Evolutionary conservation across 352 stramenopile genomes (phyloP).

Genomic region (Thraustochytrium striatum): DNA sequence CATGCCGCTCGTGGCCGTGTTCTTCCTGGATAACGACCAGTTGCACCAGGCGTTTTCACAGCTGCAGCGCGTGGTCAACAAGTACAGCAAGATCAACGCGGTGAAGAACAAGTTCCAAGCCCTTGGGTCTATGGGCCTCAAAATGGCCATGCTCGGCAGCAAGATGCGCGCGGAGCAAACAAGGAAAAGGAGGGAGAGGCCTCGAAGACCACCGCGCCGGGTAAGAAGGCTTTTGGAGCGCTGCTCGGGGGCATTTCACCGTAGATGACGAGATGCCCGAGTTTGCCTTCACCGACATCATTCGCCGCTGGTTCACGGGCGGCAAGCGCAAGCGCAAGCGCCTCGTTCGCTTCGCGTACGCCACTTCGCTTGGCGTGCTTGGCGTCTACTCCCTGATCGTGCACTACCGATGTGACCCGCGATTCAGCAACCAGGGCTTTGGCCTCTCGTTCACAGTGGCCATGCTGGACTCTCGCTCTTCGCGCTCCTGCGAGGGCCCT

Average conservation of each 20-base stretch:
- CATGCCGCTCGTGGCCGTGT: constrained; percentile 25
- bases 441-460: constrained; percentile 20
- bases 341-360: not conserved
- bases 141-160: constrained; percentile 40
- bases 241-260: constrained; percentile 39
- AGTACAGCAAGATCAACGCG: constrained; percentile 36
- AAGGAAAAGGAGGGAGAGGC: not conserved
- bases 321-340: not conserved
- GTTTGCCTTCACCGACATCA: constrained; percentile 28
- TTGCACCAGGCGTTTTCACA: constrained; percentile 46
- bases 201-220: not conserved
- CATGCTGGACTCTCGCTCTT: constrained; percentile 21
- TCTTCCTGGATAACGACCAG: constrained; percentile 47
- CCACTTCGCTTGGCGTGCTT: constrained; percentile 5
- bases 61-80: constrained; percentile 39
- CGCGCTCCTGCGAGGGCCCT: constrained; percentile 29
- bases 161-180: not conserved
- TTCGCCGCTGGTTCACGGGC: constrained; percentile 41
- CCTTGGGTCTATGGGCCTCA: constrained; percentile 41
- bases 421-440: constrained; percentile 34
- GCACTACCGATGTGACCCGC: not conserved
- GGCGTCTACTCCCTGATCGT: constrained; percentile 34
- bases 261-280: constrained; percentile 16
- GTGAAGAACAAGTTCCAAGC: constrained; percentile 49
- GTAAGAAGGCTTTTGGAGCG: constrained; percentile 19